These are phyloP conservation scores for Penicillium maclennaniae DNA, from an alignment of 495 filamentous ascomycete species.

Conservation along the genomic window DNA sequence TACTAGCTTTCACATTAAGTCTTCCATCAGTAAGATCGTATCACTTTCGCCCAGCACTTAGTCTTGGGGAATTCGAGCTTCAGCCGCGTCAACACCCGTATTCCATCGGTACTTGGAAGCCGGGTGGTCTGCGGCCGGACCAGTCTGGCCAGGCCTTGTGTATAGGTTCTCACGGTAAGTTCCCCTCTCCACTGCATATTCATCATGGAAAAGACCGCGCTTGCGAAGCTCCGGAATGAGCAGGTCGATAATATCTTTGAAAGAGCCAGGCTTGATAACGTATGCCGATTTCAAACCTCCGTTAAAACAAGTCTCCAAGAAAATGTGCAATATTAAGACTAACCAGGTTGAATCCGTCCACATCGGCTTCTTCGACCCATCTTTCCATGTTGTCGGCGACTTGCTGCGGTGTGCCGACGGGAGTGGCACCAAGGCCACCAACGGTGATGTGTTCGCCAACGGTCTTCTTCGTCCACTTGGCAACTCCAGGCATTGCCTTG, in stretches of 20 bases:
- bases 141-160: slow-evolving; percentile 36
- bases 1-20: not conserved
- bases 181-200: slow-evolving; percentile 41
- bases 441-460: slow-evolving; percentile 61
- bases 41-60: not conserved
- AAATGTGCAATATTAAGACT: slow-evolving; percentile 5
- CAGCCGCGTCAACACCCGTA: slow-evolving; percentile 33
- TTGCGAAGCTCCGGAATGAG: slow-evolving; percentile 43
- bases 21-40: not conserved
- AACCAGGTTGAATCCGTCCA: slow-evolving; percentile 63
- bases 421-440: slow-evolving; percentile 53
- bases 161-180: slow-evolving; percentile 50
- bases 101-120: slow-evolving; percentile 51
- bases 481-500: slow-evolving; percentile 38
- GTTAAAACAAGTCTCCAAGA: slow-evolving; percentile 1
- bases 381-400: slow-evolving; percentile 59
- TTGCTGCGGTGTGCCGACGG: slow-evolving; percentile 52
- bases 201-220: slow-evolving; percentile 48
- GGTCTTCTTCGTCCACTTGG: slow-evolving; percentile 62
- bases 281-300: slow-evolving; percentile 40
- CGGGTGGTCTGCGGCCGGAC: slow-evolving; percentile 45
- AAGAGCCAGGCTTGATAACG: slow-evolving; percentile 57
- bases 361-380: slow-evolving; percentile 58
- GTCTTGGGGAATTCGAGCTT: slow-evolving; percentile 21
- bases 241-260: slow-evolving; percentile 58